A percentile compares a stretch with the other conserved stretches of the same genome.
Conservation (phyloP, 2,329 filamentous ascomycete genomes). For the Xylaria sp. region DNA sequence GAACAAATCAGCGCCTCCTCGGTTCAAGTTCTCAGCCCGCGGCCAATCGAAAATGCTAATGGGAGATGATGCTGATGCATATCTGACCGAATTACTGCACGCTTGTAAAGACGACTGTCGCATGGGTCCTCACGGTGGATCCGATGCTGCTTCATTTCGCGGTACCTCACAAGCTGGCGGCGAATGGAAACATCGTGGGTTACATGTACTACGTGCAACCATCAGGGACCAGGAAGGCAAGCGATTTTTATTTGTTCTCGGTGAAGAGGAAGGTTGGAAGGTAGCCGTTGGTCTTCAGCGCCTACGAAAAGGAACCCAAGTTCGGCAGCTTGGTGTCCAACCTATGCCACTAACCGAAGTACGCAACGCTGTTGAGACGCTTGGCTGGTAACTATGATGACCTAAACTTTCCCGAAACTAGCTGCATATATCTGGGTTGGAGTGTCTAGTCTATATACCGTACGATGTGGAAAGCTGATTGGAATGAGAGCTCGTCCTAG, state of each 20-base stretch:
- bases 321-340: conserved; percentile 68
- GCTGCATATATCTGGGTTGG: conserved; percentile 8
- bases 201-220: conserved; percentile 72
- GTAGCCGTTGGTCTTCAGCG: conserved; percentile 70
- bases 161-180: conserved; percentile 62
- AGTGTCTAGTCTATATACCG: conserved; percentile 35
- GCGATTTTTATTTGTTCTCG: conserved; percentile 72
- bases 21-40: conserved; percentile 60
- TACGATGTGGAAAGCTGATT: conserved; percentile 25
- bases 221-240: conserved; percentile 74
- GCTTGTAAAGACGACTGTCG: conserved; percentile 74
- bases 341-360: conserved; percentile 67
- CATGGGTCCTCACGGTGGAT: conserved; percentile 61
- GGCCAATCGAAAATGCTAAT: conserved; percentile 64
- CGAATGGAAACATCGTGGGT: conserved; percentile 64
- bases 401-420: background rate
- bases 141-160: conserved; percentile 53
- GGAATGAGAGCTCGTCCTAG: conserved; percentile 34
- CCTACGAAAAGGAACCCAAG: conserved; percentile 69
- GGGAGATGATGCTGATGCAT: conserved; percentile 74
- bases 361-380: conserved; percentile 65
- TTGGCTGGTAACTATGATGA: conserved; percentile 61
- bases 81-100: conserved; percentile 69
- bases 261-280: conserved; percentile 76
- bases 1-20: conserved; percentile 60